phyloP scores from a whole-genome alignment of 1,284 basidiomycete species.

The Apiotrichum gamsii region DNA sequence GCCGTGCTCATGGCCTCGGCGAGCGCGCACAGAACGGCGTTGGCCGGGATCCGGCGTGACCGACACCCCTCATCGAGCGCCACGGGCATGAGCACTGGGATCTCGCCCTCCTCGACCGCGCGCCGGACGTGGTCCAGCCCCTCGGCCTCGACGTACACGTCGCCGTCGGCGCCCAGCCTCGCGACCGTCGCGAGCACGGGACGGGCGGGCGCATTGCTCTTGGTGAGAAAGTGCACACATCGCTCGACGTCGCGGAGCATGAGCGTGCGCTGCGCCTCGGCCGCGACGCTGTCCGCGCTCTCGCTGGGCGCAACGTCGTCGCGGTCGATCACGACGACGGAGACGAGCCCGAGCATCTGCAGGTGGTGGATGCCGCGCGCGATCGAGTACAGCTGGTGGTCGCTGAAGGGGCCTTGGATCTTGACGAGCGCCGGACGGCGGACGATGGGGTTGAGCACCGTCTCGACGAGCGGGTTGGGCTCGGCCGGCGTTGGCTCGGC shows the following conservation, averaged over 20 bases:
- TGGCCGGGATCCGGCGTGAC: slow-evolving; percentile 77
- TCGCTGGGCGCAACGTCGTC: slow-evolving; percentile 67
- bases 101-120: slow-evolving; percentile 84
- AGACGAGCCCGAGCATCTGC: slow-evolving; percentile 88
- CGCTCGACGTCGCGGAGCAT: slow-evolving; percentile 78
- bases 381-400: slow-evolving; percentile 88
- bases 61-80: slow-evolving; percentile 86
- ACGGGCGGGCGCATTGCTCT: slow-evolving; percentile 75
- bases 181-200: slow-evolving; percentile 83
- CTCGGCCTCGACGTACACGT: slow-evolving; percentile 52
- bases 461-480: slow-evolving; percentile 60
- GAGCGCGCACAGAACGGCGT: slow-evolving; percentile 83
- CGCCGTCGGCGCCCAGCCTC: slow-evolving; percentile 51
- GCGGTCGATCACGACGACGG: slow-evolving; percentile 89
- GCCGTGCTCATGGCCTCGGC: slow-evolving; percentile 67
- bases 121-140: slow-evolving; percentile 78
- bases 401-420: slow-evolving; percentile 94
- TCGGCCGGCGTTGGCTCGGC: slow-evolving; percentile 23
- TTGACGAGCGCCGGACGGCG: slow-evolving; percentile 75
- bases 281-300: slow-evolving; percentile 42
- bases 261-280: slow-evolving; percentile 53
- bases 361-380: slow-evolving; percentile 89
- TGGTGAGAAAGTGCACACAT: slow-evolving; percentile 74
- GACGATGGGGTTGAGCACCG: slow-evolving; percentile 72
- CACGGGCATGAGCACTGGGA: slow-evolving; percentile 91